Conservation (phyloP, 2,329 filamentous ascomycete genomes). For the Scedosporium dehoogii region DNA sequence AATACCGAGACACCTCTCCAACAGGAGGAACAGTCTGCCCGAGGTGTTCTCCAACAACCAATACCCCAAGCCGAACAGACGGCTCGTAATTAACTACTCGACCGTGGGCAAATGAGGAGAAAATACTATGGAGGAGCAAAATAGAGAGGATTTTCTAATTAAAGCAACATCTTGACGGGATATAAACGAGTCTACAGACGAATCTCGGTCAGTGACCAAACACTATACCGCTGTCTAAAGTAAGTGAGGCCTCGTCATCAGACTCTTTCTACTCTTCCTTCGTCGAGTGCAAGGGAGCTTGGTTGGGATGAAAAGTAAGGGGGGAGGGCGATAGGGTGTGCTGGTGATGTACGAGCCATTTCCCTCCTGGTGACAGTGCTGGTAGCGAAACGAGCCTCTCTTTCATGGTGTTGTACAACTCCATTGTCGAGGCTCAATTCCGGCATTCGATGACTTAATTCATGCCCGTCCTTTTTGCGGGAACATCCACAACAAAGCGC, state of each 20-base stretch:
- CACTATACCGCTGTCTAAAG: not conserved
- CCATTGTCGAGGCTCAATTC: not conserved
- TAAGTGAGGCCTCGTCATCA: not conserved
- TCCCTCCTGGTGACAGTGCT: not conserved
- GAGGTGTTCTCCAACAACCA: not conserved
- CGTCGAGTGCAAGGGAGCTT: not conserved
- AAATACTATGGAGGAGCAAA: not conserved
- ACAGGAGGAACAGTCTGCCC: not conserved
- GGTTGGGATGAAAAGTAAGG: not conserved
- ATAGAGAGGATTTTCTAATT: not conserved
- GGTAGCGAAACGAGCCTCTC: not conserved
- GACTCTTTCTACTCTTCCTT: not conserved
- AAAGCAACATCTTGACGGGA: conserved; percentile 1
- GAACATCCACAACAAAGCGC: too few relatives aligned
- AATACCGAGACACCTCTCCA: not conserved
- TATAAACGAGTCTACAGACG: not conserved
- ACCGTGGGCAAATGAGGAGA: not conserved
- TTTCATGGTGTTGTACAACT: not conserved
- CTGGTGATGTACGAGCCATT: not conserved
- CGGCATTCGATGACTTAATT: not conserved
- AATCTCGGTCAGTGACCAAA: not conserved
- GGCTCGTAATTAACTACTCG: conserved; percentile 1
- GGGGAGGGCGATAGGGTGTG: not conserved
- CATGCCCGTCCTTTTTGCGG: too few relatives aligned
- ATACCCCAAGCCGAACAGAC: not conserved